Evolutionary conservation across 352 stramenopile species (phyloP), one percentile per base, ranked within the genome.

Genomic region (Phytopythium oedochilum): DNA sequence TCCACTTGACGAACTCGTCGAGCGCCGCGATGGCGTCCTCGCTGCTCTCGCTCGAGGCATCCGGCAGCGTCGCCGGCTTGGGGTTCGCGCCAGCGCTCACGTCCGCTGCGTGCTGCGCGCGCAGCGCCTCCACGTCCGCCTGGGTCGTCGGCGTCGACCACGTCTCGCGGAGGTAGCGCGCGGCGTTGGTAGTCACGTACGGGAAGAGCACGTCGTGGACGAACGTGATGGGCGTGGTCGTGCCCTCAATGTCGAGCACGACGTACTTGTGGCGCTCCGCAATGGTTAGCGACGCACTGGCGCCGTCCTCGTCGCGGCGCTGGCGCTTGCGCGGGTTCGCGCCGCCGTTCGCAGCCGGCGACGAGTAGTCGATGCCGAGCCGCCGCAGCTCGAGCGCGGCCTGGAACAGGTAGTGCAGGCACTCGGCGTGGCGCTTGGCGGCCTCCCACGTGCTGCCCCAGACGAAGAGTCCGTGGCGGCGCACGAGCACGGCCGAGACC

Each of bases 371-470:
- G 25, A 97, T 63, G 11, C 83, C 71, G 61, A 96, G 82, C 36
- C 81, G 78, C 59, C 80, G 88, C 89, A 98, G 97, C 63, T 96
- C 84, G 39, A 98, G 79, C 17, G 80, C 88, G 18, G 70, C 71
- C 62, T 97, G 78, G 54, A 99, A 98, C 11, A 99, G 75, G 69
- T 99, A 99, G 80, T 99, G 94, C 47, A 98, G 86, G 31, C 91
- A 97, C 75, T 99, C 96, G 48, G 86, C 95, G 58, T 98, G 95
- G 34, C 94, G 95, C 71, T 99, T 99, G 40, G 94, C 92, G 57
- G 94, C 85, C 68, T 98, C 92, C 96, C 96, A 99, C 26, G 82
- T 92, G 64, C 96, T 82, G 15, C 96, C 96, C 96, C 96, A 99
- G 1, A 97, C 94, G 63, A 98, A 99, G 34, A 98, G 86, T 32